phyloP scores from a whole-genome alignment of 768 basidiomycete genomes.

The Pisolithus tinctorius region DNA sequence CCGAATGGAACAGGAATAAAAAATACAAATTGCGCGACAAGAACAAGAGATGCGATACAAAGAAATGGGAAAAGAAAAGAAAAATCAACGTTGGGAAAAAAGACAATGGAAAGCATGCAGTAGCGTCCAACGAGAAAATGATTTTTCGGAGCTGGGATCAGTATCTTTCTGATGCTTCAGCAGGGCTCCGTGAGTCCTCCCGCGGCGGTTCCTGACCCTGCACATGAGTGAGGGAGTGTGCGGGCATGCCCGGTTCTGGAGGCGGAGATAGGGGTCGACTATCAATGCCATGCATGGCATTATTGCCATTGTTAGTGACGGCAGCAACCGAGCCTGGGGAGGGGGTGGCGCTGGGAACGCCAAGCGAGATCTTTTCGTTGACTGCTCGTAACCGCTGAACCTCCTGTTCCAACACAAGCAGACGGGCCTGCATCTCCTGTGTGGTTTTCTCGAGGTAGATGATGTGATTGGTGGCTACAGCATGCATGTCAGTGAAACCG shows the following conservation, averaged over 20 bases:
- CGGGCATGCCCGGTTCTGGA: conserved; percentile 42
- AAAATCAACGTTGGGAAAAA: conserved; percentile 20
- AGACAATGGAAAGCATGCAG: conserved; percentile 15
- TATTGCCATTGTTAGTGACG: background rate
- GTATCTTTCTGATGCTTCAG: conserved; percentile 26
- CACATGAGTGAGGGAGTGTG: conserved; percentile 48
- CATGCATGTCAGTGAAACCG: background rate
- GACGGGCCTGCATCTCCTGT: conserved; percentile 62
- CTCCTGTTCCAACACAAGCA: conserved; percentile 61
- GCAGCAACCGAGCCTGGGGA: conserved; percentile 38
- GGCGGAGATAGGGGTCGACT: conserved; percentile 57
- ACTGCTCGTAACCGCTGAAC: conserved; percentile 62
- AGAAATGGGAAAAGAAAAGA: conserved; percentile 26
- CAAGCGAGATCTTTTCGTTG: conserved; percentile 80
- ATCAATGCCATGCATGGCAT: conserved; percentile 30
- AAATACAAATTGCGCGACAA: conserved; percentile 27
- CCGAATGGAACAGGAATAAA: conserved; percentile 22
- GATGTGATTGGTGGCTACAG: conserved; percentile 73
- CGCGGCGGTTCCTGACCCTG: conserved; percentile 56
- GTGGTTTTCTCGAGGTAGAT: conserved; percentile 65
- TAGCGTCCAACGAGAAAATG: conserved; percentile 20
- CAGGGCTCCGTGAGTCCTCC: conserved; percentile 49
- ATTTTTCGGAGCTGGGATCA: conserved; percentile 16
- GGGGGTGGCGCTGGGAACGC: conserved; percentile 48
- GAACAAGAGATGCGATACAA: conserved; percentile 26